Conservation (phyloP, 148 eudicot genomes). For the Hydrangea macrophylla region DNA sequence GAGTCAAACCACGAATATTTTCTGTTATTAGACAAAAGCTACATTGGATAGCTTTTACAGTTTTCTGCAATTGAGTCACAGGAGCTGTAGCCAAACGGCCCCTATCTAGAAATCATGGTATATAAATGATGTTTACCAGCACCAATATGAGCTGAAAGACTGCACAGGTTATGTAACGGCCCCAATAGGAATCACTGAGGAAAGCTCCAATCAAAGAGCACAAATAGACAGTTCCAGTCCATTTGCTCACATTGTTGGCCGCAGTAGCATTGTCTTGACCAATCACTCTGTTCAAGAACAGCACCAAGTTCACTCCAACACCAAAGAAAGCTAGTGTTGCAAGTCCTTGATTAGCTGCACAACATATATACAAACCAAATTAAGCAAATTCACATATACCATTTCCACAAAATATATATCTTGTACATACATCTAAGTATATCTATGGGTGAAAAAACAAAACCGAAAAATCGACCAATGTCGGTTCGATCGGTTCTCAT, state of each 20-base stretch:
- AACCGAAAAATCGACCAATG: no score
- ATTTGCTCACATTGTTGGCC: constrained; percentile 82
- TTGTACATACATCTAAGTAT: no score
- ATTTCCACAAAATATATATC: no score
- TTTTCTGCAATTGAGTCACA: no score
- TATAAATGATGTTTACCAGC: constrained; percentile 31
- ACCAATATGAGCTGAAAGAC: constrained; percentile 69
- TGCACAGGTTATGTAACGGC: constrained; percentile 80
- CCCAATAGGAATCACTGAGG: constrained; percentile 96
- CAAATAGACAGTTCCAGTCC: constrained; percentile 95
- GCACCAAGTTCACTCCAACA: constrained; percentile 84
- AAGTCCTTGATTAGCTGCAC: constrained; percentile 81
- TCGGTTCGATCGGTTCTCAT: no score
- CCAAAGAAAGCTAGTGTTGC: constrained; percentile 89
- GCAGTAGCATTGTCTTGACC: constrained; percentile 78
- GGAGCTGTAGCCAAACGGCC: no score
- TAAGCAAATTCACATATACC: no score
- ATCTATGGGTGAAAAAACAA: no score
- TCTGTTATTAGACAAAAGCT: no score
- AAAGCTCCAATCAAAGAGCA: constrained; percentile 88
- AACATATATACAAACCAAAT: background rate
- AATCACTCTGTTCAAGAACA: constrained; percentile 78
- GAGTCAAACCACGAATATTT: no score
- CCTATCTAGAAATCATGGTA: no score
- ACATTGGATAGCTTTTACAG: no score